phyloP scores from a whole-genome alignment of 2,329 filamentous ascomycete species.

The Neoscytalidium dimidiatum region DNA sequence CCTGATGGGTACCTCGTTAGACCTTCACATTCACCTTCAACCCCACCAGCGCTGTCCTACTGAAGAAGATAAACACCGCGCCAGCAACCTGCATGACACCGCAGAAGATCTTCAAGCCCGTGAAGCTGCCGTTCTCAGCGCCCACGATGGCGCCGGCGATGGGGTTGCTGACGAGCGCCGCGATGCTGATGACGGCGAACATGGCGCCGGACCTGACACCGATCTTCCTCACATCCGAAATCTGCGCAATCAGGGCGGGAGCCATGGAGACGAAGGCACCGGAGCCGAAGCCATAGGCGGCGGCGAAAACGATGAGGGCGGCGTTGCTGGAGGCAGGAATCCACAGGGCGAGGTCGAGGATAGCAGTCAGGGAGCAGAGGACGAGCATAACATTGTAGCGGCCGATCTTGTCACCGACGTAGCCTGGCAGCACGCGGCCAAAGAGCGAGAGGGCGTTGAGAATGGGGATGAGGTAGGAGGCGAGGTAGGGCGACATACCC shows the following conservation, averaged over 20 bases:
- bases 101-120: slow-evolving; percentile 66
- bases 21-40: slow-evolving; percentile 29
- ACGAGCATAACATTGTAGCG: slow-evolving; percentile 57
- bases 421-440: slow-evolving; percentile 57
- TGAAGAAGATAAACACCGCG: slow-evolving; percentile 33
- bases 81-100: slow-evolving; percentile 56
- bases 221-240: slow-evolving; percentile 69
- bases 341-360: slow-evolving; percentile 59
- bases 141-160: slow-evolving; percentile 57
- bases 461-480: slow-evolving; percentile 57
- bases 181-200: slow-evolving; percentile 64
- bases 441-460: slow-evolving; percentile 50
- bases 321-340: slow-evolving; percentile 50
- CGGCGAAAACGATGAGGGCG: slow-evolving; percentile 64
- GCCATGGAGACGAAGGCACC: slow-evolving; percentile 66
- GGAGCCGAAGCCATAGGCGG: slow-evolving; percentile 69
- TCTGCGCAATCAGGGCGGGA: slow-evolving; percentile 68
- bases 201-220: slow-evolving; percentile 67
- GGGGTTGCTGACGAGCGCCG: slow-evolving; percentile 66
- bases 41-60: slow-evolving; percentile 30
- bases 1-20: slow-evolving; percentile 2
- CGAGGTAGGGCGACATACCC: slow-evolving; percentile 51
- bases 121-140: slow-evolving; percentile 49
- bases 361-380: slow-evolving; percentile 45
- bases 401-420: slow-evolving; percentile 55